Evolutionary conservation across 768 basidiomycete species (phyloP), one percentile per base, ranked within the genome.

Genomic region (Mycena albidolilacea): DNA sequence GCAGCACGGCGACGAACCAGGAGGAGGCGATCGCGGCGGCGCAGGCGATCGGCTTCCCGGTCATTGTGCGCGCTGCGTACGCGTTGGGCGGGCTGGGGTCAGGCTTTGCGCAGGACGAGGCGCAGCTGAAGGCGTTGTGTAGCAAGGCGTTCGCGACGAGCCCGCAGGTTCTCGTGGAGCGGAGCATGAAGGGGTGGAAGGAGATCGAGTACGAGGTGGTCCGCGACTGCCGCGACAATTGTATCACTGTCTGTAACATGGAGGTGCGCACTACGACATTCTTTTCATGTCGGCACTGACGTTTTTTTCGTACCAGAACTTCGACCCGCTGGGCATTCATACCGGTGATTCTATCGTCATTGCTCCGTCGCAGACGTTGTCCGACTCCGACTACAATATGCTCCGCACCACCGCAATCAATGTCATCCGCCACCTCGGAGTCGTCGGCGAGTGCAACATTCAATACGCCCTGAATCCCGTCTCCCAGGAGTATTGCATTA

Each of bases 121-220:
- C 82, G n/a, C 95, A 98, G 85, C 86, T 99, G 70, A 89, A 90
- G 74, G 93, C 94, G 41, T 85, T 99, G 21, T 98, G 97, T 80
- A 89, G 87, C 76, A 98, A 97, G 85, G 97, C 98, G 11, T 99
- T 99, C 79, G 97, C 97, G 57, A 98, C 96, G 15, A 97, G 95
- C 77, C 97, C 97, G 55, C 98, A 99, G 83, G 97, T 99, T 0
- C 87, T 99, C n/a, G 96, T 99, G 17, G 98, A 99, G 87, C 97
- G 92, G 88, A 97, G 95, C 78, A 99, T 99, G 97, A 99, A 99
- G 85, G 97, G 97, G 3, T 99, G 97, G 97, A 99, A 99, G 85
- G 97, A 99, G 87, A 97, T 99, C 76, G 97, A 99, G 85, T 99
- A 99, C 78, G 97, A 99, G 81, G 97, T 99, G 62, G 97, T 99